phyloP scores from a whole-genome alignment of 805 yeast species.

The Ascoidea rubescens region DNA sequence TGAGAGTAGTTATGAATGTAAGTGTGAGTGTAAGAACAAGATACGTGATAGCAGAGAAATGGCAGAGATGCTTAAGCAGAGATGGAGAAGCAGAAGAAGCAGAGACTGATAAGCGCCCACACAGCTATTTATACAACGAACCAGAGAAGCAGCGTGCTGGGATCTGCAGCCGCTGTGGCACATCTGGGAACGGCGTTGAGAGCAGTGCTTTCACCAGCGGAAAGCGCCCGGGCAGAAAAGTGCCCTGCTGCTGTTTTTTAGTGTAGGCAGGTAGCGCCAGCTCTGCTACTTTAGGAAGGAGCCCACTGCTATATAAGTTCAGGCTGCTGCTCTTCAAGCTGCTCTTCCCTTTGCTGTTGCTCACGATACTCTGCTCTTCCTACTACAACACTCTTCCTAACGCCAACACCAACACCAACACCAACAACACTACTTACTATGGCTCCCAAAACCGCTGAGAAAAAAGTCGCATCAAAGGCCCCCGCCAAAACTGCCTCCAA shows the following conservation, averaged over 20 bases:
- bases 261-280: too few species aligned
- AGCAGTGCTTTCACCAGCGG: neutral
- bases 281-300: too few species aligned
- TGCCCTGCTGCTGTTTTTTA: too few species aligned
- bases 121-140: neutral
- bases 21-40: too few species aligned
- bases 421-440: conserved; percentile 20
- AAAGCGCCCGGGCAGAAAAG: too few species aligned
- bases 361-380: neutral
- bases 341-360: neutral
- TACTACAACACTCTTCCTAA: neutral
- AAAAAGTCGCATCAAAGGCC: conserved; percentile 83
- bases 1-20: conserved; percentile 2
- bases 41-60: too few species aligned
- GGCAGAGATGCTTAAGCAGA: too few species aligned
- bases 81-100: neutral
- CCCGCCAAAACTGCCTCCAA: conserved; percentile 88
- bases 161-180: too few species aligned
- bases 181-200: neutral
- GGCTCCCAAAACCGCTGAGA: conserved; percentile 47
- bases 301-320: too few species aligned
- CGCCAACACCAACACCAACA: neutral
- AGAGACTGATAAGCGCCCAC: neutral
- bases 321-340: neutral
- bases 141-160: neutral